A percentile compares a stretch with the other conserved stretches of the same genome.
Conservation (phyloP, 805 yeast species). For the Metschnikowia arizonensis region DNA sequence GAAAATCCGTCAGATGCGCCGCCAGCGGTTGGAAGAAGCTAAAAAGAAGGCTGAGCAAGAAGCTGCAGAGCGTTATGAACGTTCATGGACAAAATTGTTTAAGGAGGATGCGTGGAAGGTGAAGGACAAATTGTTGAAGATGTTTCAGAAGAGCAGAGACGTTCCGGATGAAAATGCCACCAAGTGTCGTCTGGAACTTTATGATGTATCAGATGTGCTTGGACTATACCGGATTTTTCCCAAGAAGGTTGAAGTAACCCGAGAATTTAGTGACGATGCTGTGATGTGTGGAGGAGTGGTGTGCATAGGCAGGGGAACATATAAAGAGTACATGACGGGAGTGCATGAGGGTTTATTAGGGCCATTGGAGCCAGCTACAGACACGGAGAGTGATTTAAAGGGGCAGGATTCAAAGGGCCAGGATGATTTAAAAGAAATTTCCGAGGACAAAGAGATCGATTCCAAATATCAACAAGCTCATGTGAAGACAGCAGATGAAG, state of each 20-base stretch:
- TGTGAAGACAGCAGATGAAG: slow-evolving; percentile 7
- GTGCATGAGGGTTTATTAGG: slow-evolving; percentile 94
- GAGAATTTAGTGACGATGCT: slow-evolving; percentile 43
- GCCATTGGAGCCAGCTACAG: slow-evolving; percentile 64
- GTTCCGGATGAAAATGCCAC: not conserved
- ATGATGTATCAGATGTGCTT: slow-evolving; percentile 44
- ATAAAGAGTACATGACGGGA: slow-evolving; percentile 86
- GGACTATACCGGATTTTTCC: slow-evolving; percentile 49
- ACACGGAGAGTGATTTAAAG: too few species aligned
- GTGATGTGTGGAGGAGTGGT: slow-evolving; percentile 73
- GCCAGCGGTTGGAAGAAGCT: slow-evolving; percentile 24
- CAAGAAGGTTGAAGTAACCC: slow-evolving; percentile 26
- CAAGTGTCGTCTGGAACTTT: slow-evolving; percentile 31
- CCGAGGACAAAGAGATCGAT: too few species aligned
- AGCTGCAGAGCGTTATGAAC: slow-evolving; percentile 14
- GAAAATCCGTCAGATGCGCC: slow-evolving; percentile 67
- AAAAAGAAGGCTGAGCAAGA: slow-evolving; percentile 3
- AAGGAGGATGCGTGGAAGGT: slow-evolving; percentile 13
- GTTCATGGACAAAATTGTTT: slow-evolving; percentile 29
- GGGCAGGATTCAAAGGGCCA: too few species aligned
- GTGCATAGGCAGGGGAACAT: slow-evolving; percentile 94
- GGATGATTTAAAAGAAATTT: too few species aligned
- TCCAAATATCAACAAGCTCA: too few species aligned
- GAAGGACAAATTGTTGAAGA: too few species aligned
- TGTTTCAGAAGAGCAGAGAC: slow-evolving; percentile 8